Conservation (phyloP, 2,329 filamentous ascomycete genomes). For the Diaporthe capsici region DNA sequence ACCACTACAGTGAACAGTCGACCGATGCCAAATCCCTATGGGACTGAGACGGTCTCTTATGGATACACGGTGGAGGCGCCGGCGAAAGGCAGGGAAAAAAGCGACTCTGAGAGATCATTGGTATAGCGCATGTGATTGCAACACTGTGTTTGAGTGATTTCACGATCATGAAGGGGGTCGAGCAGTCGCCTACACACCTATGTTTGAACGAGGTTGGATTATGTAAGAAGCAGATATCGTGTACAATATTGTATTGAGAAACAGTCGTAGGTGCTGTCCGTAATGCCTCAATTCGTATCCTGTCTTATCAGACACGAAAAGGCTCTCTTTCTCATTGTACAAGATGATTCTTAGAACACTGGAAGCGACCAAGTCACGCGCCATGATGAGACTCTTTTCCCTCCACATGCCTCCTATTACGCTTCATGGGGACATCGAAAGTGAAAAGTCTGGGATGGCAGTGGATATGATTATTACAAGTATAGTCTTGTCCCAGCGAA, state of each 20-base stretch:
- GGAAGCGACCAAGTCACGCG: no score
- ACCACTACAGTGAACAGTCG: background rate
- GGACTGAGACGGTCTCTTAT: background rate
- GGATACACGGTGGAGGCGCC: background rate
- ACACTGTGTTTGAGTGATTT: background rate
- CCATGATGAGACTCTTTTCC: no score
- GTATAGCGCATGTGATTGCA: background rate
- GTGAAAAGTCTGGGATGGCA: background rate
- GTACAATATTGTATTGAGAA: background rate
- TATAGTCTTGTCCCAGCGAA: background rate
- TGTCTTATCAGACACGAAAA: no score
- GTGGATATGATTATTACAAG: background rate
- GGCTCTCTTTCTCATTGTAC: no score
- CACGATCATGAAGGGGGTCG: background rate
- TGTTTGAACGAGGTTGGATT: background rate
- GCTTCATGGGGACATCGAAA: background rate
- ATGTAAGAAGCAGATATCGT: background rate
- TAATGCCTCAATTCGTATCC: no score
- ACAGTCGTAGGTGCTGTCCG: no score
- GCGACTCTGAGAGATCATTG: background rate
- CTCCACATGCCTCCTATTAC: no score
- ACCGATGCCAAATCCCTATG: background rate
- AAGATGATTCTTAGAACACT: no score
- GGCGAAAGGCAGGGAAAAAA: background rate
- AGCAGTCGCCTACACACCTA: background rate